Percentiles rank a stretch among this genome's conserved stretches.
phyloP scores from a whole-genome alignment of 2,329 filamentous ascomycete genomes.

The Simplicillium sp. region DNA sequence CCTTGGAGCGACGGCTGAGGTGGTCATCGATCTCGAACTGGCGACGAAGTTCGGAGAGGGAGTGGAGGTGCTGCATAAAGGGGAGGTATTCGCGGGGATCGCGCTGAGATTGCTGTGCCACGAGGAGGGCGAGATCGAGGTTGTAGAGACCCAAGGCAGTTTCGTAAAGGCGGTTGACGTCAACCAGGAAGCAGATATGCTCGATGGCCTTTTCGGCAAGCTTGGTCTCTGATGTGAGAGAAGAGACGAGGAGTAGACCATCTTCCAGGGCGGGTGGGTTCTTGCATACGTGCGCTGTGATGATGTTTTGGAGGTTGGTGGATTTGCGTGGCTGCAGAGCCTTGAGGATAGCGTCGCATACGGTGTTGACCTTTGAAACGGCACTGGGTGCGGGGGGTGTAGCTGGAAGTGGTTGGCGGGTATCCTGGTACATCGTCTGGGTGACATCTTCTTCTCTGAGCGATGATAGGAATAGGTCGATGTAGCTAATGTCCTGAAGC shows the following conservation, averaged over 20 bases:
- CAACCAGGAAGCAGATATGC: constrained; percentile 94
- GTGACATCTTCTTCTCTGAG: constrained; percentile 87
- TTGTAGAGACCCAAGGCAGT: constrained; percentile 86
- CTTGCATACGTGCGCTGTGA: constrained; percentile 94
- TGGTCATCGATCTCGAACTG: constrained; percentile 85
- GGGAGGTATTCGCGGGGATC: constrained; percentile 93
- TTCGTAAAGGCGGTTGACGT: constrained; percentile 86
- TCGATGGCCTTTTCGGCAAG: constrained; percentile 84
- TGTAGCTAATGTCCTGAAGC: constrained; percentile 67
- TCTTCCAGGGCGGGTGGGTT: constrained; percentile 81
- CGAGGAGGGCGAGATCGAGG: constrained; percentile 77
- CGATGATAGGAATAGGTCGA: constrained; percentile 86
- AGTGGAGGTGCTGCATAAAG: constrained; percentile 81
- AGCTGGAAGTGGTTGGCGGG: constrained; percentile 23
- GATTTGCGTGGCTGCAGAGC: constrained; percentile 52
- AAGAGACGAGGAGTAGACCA: constrained; percentile 69
- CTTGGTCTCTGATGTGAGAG: constrained; percentile 57
- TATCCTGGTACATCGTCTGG: constrained; percentile 88
- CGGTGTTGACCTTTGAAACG: constrained; percentile 65
- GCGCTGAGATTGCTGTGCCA: constrained; percentile 92
- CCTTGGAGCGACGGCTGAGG: constrained; percentile 66
- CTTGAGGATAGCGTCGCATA: constrained; percentile 77
- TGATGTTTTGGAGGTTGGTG: constrained; percentile 76
- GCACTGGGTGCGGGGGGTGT: constrained; percentile 4
- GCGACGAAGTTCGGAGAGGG: constrained; percentile 59